Base-by-base conservation (phyloP, 257 asterid species). In the Solanum bukasovii region DNA sequence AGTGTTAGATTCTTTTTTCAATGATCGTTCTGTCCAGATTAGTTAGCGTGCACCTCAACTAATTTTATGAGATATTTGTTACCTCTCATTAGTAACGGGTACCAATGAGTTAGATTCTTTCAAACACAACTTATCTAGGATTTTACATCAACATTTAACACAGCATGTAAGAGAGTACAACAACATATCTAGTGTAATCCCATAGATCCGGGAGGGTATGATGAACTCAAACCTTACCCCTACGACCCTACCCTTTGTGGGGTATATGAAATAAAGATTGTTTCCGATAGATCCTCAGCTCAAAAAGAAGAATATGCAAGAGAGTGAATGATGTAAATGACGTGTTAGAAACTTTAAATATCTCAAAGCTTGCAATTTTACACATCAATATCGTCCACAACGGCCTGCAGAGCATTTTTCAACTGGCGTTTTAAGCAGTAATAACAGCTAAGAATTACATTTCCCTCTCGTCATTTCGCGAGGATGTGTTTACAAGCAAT, bases 211-310 rank as follows among this genome's bases (percentile, higher is more conserved):
- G 9, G 0, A 59, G 3, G 5, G 12, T 5, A 59, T 21, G 27
- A 21, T 61, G 13, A 21, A 9, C 68, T 0, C 11, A 61, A 21
- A 21, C 6, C 12, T 63, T n/a, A 63, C 14, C 31, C 16, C 1
- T 59, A 21, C 2, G n/a, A 0, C 7, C 56, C 1, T 52, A 18
- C 63, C 63, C 0, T 10, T 9, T 9, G 2, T 9, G 29, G 5
- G 31, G 0, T 3, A 20, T 9, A 7, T 59, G 5, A 8, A 21
- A 8, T 1, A 20, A 2, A 63, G 0, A 63, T n/a, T 61, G n/a
- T 8, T 4, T 3, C 23, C 3, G 2, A 63, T 1, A 63, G 3
- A 4, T 63, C 13, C 6, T 23, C 31, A 0, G 6, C 0, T 23
- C 7, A 63, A n/a, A 63, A 23, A 0, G 3, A 63, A 63, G 31